Evolutionary conservation across 768 basidiomycete genomes (phyloP), one percentile per base, ranked within the genome.

Genomic region (Asterophora parasitica): DNA sequence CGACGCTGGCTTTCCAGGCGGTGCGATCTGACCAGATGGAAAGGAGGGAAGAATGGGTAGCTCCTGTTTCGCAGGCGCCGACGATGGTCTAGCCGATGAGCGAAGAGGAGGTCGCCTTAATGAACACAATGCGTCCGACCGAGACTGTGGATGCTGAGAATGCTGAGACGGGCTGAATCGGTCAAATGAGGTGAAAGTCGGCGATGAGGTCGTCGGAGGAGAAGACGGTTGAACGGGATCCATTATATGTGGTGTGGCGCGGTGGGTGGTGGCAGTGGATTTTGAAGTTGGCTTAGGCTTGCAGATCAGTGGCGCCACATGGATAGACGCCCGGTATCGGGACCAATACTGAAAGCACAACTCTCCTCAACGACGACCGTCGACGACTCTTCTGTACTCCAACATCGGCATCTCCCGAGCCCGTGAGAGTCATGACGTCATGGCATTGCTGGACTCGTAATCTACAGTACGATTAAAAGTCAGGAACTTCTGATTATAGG

Each of bases 31-130:
- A 34, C 49, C 23, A 13, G 65, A 50, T 7, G 65, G 60, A 23
- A 60, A 52, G 11, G 74, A 72, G 31, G 79, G 78, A 23, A 81
- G 60, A 20, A 77, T 58, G 7, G 58, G 30, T 17, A 60, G 35
- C 39, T 70, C 70, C 44, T 80, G 75, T 8, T 70, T 65, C 42
- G 76, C 58, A 9, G 71, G 69, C 3, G 71, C 68, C 11, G 70
- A 71, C 7, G 70, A 66, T 27, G 71, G 69, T 34, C 69, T 61
- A 42, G 53, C 42, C 15, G 53, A 50, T 39, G 61, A 65, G 33
- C 60, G 60, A 20, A 34, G 32, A n/a, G 59, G 41, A 33, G 52
- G 40, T 27, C 54, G 51, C 41, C 53, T 58, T 5, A 46, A 16
- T 10, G 41, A 32, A 16, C 26, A 39, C 13, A 42, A 33, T 35